A percentile compares a stretch with the other conserved stretches of the same genome.
phyloP scores from a whole-genome alignment of 1,284 basidiomycete species.

The Trametes hirsuta region DNA sequence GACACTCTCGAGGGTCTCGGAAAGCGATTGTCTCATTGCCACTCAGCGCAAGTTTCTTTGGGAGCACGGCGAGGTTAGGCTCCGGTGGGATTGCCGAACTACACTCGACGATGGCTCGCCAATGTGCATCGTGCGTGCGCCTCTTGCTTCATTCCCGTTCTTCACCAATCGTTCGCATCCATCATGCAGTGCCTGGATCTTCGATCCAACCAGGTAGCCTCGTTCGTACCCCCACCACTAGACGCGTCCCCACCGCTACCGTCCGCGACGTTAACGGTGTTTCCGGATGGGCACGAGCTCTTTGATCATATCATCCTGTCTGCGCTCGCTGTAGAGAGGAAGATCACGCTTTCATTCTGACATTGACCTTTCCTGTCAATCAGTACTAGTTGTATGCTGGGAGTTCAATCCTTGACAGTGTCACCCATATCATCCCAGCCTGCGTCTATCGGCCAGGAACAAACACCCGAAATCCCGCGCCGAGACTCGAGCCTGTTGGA shows the following conservation, averaged over 20 bases:
- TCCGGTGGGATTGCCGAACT: conserved; percentile 49
- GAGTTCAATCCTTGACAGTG: no score
- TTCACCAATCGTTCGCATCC: not conserved
- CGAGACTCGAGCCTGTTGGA: no score
- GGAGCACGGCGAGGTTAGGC: conserved; percentile 36
- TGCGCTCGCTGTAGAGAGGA: conserved; percentile 47
- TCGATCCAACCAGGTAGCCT: conserved; percentile 41
- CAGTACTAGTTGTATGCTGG: no score
- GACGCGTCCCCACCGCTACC: conserved; percentile 46
- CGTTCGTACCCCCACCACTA: conserved; percentile 48
- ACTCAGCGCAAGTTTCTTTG: conserved; percentile 45
- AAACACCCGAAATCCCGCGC: no score
- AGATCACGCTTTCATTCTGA: conserved; percentile 37
- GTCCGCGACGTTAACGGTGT: conserved; percentile 45
- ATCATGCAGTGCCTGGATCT: conserved; percentile 36
- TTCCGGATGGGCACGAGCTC: conserved; percentile 45
- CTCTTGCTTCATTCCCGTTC: not conserved
- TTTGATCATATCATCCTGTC: conserved; percentile 51
- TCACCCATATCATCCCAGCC: no score
- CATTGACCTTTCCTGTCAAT: not conserved
- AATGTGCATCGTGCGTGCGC: conserved; percentile 43
- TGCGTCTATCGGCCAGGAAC: no score
- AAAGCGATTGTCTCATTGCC: not conserved
- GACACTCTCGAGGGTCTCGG: not conserved
- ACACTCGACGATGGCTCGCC: conserved; percentile 48